Conservation (phyloP, 176 grass and related monocot genomes). For the Leersia perrieri region DNA sequence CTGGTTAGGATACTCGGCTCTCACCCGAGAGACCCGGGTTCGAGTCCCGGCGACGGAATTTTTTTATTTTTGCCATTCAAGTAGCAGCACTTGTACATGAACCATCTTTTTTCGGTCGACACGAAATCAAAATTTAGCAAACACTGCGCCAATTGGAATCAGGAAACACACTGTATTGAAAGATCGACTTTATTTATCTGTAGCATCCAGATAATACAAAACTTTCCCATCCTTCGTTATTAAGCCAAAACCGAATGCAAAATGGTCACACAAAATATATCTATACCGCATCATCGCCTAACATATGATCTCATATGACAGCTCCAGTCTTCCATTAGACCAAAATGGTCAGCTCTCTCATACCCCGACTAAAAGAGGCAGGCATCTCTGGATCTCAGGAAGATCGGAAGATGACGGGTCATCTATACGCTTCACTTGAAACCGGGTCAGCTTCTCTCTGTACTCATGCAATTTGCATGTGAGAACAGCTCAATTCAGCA, state of each 20-base stretch:
- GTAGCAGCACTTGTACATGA: too few species aligned
- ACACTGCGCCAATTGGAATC: background rate
- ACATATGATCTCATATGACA: constrained; percentile 12
- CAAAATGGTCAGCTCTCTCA: constrained; percentile 1
- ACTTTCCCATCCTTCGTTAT: constrained; percentile 4
- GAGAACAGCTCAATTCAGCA: background rate
- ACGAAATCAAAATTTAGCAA: too few species aligned
- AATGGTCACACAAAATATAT: constrained; percentile 3
- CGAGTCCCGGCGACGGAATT: constrained; percentile 56
- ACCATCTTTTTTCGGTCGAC: too few species aligned
- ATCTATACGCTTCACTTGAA: background rate
- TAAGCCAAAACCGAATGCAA: background rate
- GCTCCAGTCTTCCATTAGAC: constrained; percentile 4
- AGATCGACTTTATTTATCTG: constrained; percentile 1
- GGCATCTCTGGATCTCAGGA: background rate
- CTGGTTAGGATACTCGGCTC: constrained; percentile 94
- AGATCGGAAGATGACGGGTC: background rate
- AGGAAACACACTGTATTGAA: background rate
- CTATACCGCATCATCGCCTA: constrained; percentile 30
- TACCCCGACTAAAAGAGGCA: background rate
- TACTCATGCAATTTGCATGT: constrained; percentile 22
- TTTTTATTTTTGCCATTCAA: background rate
- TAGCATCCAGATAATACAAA: constrained; percentile 20
- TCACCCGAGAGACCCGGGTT: constrained; percentile 80
- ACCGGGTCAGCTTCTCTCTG: background rate